Evolutionary conservation across 371 early-diverging fungal genomes (phyloP), one percentile per base, ranked within the genome.

Genomic region (Dentiscutata heterogama): DNA sequence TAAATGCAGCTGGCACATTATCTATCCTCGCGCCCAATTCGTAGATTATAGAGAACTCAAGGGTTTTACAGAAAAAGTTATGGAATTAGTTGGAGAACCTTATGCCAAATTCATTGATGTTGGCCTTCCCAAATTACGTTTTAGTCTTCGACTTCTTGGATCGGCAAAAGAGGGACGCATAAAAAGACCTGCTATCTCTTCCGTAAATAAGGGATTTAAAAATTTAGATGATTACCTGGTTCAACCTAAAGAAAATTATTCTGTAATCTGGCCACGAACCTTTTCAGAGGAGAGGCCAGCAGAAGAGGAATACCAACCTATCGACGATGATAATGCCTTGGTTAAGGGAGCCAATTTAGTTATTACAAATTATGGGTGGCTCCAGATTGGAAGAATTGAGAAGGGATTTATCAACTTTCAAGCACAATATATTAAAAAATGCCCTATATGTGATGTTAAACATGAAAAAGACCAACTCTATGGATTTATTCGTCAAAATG

Each of bases 231-330:
- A 77, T 77, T 77, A 77, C 61, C 63, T 77, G 63, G 77, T 77
- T 77, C 63, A 77, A 42, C 63, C 63, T 63, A 77, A 77, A 77
- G 61, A 60, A n/a, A n/a, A n/a, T n/a, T n/a, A n/a, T n/a, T n/a
- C n/a, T n/a, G n/a, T n/a, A n/a, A n/a, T n/a, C n/a, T 39, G 31
- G 60, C 77, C 63, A 77, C 77, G 77, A 61, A 77, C 77, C 25
- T 77, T 77, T 63, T 77, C 77, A 20, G 1, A 5, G 5, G 63
- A 77, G 18, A 54, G 42, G 64, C 77, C 61, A 77, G 31, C 20
- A 77, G 6, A 78, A 31, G 67, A 65, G n/a, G n/a, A n/a, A 78
- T 78, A 8, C 50, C 79, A 78, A 54, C 67, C 79, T 78, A 78
- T 78, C 51, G 56, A 78, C 10, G 51, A 78, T 65, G 67, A 78